Evolutionary conservation across 192 early-diverging fungal genomes (phyloP).

Genomic region (Chytriomyces confervae): DNA sequence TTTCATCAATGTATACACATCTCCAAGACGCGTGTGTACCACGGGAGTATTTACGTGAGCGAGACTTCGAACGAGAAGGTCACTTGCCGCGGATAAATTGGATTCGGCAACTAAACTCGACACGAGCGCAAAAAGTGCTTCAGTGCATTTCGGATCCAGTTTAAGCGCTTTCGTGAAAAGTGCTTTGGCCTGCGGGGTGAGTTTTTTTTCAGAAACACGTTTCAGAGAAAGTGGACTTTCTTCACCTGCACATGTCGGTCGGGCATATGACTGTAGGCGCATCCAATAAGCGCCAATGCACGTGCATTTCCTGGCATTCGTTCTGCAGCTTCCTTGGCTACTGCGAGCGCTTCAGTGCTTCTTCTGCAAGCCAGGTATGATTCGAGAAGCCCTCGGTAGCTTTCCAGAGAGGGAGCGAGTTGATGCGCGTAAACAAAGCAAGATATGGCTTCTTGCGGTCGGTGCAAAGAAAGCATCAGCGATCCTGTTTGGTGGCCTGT

Average conservation of each 20-base stretch:
- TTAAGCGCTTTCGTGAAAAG: slow-evolving; percentile 21
- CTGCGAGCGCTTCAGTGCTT: slow-evolving; percentile 21
- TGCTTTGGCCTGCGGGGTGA: neutral
- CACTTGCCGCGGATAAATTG: neutral
- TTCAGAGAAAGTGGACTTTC: neutral
- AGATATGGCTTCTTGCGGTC: slow-evolving; percentile 17
- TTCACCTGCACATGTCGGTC: slow-evolving; percentile 14
- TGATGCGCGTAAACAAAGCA: slow-evolving; percentile 1
- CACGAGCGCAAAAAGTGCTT: slow-evolving; percentile 26
- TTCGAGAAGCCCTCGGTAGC: slow-evolving; percentile 27
- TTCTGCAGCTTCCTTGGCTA: slow-evolving; percentile 18
- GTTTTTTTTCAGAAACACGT: neutral
- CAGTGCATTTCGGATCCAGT: slow-evolving; percentile 26
- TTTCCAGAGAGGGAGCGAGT: neutral
- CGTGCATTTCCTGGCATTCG: slow-evolving; percentile 24
- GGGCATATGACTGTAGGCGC: slow-evolving; percentile 19
- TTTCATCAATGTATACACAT: slow-evolving; percentile 27
- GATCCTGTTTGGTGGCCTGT: neutral
- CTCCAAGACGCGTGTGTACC: slow-evolving; percentile 23
- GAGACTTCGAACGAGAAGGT: neutral
- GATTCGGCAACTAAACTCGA: neutral
- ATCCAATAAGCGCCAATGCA: slow-evolving; percentile 16
- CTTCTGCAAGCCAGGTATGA: slow-evolving; percentile 15
- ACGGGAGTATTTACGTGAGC: neutral
- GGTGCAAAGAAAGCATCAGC: neutral